Base-by-base conservation (phyloP, 2,329 filamentous ascomycete genomes). In the Tolypocladium amazonense region DNA sequence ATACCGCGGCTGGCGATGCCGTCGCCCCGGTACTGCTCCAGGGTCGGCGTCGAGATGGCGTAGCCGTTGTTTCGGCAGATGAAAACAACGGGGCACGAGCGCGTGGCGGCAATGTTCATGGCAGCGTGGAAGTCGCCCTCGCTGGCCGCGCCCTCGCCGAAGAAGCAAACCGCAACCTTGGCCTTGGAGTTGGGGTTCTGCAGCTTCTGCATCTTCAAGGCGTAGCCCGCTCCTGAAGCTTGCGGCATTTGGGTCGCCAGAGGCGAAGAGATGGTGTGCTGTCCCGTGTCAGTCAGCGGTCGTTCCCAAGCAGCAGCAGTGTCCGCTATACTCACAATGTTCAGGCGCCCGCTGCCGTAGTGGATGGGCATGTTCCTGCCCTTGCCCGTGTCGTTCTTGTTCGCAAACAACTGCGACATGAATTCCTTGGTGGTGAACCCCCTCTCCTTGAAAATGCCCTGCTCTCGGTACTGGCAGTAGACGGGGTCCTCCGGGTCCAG, bases 361-460 rank as follows among this genome's bases (percentile, higher is more conserved):
- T 99, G 94, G 18, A 97, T 90, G 0, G 94, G 94, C 94, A 99
- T 99, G 69, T 96, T 97, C 63, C 93, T 85, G 1, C 92, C 94
- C 62, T 81, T 83, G 1, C 93, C 92, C 0, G 80, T 74, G 67
- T 99, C 94, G 63, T 90, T 84, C 59, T 79, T 82, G 70, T 96
- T 97, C 25, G 92, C 86, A 75, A 97, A 97, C 11, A 99, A 77
- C 72, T 99, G 94, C 67, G 85, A 88, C 94, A 99, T 97, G 70
- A 97, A 97, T 61, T 97, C 86, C 56, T 87, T 85, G 54, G 95
- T 80, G 0, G 85, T 89, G 71, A 93, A 97, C 3, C 94, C 94
- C 43, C 94, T 85, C 73, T 97, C 89, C 65, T 89, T 84, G 71
- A 96, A 94, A 7, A 97, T 89, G 1, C 94, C 94, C 53, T 93